These are phyloP conservation scores for Moesziomyces parantarcticus DNA, from an alignment of 1,284 basidiomycete genomes.

Conservation along the genomic window DNA sequence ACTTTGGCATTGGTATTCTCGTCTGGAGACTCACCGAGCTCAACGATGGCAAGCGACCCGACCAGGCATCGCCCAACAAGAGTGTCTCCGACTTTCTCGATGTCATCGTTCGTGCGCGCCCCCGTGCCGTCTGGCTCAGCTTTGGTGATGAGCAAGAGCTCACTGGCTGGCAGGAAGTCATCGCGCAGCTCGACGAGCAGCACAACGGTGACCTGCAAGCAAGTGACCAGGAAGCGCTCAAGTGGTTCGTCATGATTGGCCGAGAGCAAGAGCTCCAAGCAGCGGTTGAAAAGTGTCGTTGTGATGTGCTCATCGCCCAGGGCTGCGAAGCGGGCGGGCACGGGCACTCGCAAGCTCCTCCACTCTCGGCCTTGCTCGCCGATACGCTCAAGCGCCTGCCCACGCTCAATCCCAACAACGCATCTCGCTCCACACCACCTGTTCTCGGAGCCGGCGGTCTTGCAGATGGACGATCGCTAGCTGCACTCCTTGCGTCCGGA, in stretches of 20 bases:
- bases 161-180: conserved; percentile 40
- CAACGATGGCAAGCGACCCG: conserved; percentile 37
- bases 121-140: conserved; percentile 60
- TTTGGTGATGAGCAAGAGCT: conserved; percentile 57
- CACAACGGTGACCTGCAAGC: conserved; percentile 31
- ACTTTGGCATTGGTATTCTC: conserved; percentile 62
- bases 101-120: conserved; percentile 42
- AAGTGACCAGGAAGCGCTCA: conserved; percentile 28
- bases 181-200: conserved; percentile 42
- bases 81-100: conserved; percentile 46
- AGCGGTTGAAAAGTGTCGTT: conserved; percentile 46
- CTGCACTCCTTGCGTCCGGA: conserved; percentile 53
- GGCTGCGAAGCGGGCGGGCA: conserved; percentile 63
- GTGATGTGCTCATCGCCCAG: conserved; percentile 61
- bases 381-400: conserved; percentile 23
- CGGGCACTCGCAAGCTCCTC: conserved; percentile 57
- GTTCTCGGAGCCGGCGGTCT: conserved; percentile 63
- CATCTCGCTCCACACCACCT: conserved; percentile 14
- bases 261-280: conserved; percentile 42
- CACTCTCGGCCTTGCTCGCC: conserved; percentile 46
- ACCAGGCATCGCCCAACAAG: conserved; percentile 5
- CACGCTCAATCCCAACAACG: conserved; percentile 27
- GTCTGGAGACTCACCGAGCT: conserved; percentile 57
- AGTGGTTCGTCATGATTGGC: conserved; percentile 58
- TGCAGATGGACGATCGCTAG: conserved; percentile 48